Base-by-base conservation (phyloP, 2,329 filamentous ascomycete species). In the Phaeosphaeria sp. region DNA sequence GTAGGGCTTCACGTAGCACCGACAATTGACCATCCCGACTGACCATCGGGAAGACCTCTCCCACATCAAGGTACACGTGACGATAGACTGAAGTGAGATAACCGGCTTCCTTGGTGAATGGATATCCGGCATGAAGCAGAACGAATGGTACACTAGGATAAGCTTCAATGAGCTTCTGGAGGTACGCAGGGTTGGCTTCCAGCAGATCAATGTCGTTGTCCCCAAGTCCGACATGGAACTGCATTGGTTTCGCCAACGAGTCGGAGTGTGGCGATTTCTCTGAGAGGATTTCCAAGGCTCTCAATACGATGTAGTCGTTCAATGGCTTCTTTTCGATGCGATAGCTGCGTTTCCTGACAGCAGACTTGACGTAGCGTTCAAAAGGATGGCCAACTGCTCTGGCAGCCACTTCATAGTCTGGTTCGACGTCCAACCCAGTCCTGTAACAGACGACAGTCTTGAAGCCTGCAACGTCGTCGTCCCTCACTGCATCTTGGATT, bases 391-490 rank as follows among this genome's bases (percentile, higher is more conserved):
- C 74, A 1, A 77, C 73, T 15, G 70, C 69, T 49, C 66, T 61
- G 5, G 74, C 69, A 46, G 71, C 71, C 1, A 77, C 78, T 22
- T 78, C 71, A 11, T 79, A 79, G 1, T 81, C 78, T 1, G 81
- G 73, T 52, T 83, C 78, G 7, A 82, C 71, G n/a, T 84, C 78
- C 17, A 94, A 80, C 0, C 92, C 92, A 0, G 88, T 91, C 15
- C 91, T 85, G 73, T 95, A 95, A 77, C 91, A 94, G 54, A 96
- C 86, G 49, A 93, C 87, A 1, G 88, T 91, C 75, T 96, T 95
- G 83, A 96, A 96, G 2, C 86, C 92, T 1, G 87, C 91, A 1
- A 96, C 88, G 18, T 88, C 83, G 0, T 85, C 79, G 68, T 95
- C 88, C 0, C 81, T 78, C 24, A 93, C 81, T 2, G 86, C 83